phyloP scores from a whole-genome alignment of 2,329 filamentous ascomycete species.

The Aspergillus novoparasiticus region DNA sequence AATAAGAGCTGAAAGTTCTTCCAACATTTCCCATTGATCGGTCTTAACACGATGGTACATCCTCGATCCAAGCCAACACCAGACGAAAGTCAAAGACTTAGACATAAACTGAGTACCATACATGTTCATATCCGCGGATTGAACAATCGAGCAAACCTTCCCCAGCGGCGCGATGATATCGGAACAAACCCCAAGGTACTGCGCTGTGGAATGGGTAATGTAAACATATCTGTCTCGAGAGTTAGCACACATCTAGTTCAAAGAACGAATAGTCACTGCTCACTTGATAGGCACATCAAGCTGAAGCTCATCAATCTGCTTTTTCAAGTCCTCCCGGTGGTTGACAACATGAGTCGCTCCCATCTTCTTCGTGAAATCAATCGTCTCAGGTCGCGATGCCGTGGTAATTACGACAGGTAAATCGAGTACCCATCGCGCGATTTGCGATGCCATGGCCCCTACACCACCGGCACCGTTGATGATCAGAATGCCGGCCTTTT shows the following conservation, averaged over 20 bases:
- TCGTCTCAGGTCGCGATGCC: neutral
- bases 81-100: neutral
- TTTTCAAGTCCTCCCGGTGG: neutral
- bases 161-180: neutral
- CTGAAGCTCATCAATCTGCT: neutral
- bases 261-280: neutral
- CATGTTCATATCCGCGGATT: neutral
- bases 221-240: neutral
- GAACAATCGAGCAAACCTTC: neutral
- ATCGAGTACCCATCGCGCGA: neutral
- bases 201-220: neutral
- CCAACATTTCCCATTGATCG: neutral
- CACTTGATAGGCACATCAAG: neutral
- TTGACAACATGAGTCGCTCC: neutral
- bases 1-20: neutral
- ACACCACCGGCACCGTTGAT: neutral
- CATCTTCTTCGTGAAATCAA: neutral
- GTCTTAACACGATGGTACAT: neutral
- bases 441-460: neutral
- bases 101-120: neutral
- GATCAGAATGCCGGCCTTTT: neutral
- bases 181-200: neutral
- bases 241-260: neutral
- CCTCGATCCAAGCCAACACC: neutral
- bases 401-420: neutral